Evolutionary conservation across 2,329 filamentous ascomycete genomes (phyloP).

Genomic region (Epichloe gansuensis): DNA sequence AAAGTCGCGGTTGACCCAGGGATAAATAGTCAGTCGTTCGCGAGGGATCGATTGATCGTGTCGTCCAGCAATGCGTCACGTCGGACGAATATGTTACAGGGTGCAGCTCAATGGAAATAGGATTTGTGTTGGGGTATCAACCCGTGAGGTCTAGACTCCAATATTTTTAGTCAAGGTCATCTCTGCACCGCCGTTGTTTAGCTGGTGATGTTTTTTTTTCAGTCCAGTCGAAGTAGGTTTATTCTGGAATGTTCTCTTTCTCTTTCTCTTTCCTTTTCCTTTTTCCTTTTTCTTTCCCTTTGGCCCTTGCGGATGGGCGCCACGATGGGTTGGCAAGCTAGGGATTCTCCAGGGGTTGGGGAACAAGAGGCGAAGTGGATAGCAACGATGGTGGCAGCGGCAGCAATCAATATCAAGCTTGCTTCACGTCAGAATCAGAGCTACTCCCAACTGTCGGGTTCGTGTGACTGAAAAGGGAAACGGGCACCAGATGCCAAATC

Average conservation of each 20-base stretch:
- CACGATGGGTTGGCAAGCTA: neutral
- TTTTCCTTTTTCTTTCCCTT: neutral
- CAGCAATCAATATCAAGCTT: neutral
- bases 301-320: neutral
- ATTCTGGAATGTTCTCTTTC: neutral
- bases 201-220: neutral
- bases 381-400: neutral
- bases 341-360: neutral
- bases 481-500: neutral
- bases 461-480: constrained; percentile 2
- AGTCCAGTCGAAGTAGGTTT: neutral
- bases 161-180: neutral
- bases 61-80: neutral
- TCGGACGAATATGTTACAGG: neutral
- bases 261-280: neutral
- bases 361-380: neutral
- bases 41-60: neutral
- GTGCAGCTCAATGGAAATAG: neutral
- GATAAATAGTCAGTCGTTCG: neutral
- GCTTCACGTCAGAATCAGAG: neutral
- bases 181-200: neutral
- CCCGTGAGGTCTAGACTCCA: neutral
- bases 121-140: neutral
- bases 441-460: neutral
- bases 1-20: neutral